Evolutionary conservation across 2,329 filamentous ascomycete genomes (phyloP).

Genomic region (Nemania sp.): DNA sequence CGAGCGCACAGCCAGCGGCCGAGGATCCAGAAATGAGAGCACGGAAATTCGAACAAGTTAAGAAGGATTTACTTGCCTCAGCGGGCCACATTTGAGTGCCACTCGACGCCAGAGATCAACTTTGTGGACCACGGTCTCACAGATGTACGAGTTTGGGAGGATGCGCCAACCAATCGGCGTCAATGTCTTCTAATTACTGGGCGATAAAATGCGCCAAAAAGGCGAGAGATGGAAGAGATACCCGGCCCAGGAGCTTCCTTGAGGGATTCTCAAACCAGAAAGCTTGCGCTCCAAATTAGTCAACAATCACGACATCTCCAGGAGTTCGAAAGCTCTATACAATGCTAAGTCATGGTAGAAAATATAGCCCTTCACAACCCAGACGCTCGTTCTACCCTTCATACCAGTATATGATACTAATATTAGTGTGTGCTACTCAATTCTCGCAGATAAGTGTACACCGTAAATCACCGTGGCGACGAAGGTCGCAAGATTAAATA

Average conservation of each 20-base stretch:
- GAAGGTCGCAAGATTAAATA: constrained; percentile 76
- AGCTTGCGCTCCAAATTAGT: not conserved
- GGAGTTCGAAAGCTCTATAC: not conserved
- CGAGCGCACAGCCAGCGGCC: constrained; percentile 4
- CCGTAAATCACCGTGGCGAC: constrained; percentile 77
- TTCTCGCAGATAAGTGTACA: constrained; percentile 67
- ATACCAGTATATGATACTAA: not conserved
- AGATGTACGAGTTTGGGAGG: constrained; percentile 11
- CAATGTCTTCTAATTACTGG: not conserved
- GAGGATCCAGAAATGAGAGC: constrained; percentile 44
- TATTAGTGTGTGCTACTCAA: constrained; percentile 47
- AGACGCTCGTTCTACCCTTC: not conserved
- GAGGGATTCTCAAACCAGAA: not conserved
- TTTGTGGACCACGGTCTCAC: constrained; percentile 1
- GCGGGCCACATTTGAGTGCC: constrained; percentile 31
- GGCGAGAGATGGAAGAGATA: not conserved
- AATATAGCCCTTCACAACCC: not conserved
- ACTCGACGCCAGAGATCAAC: not conserved
- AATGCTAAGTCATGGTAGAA: not conserved
- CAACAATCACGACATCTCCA: not conserved
- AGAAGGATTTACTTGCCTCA: constrained; percentile 50
- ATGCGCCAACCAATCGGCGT: not conserved
- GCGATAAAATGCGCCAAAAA: not conserved
- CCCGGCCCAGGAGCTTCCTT: not conserved
- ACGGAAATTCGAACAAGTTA: constrained; percentile 51